phyloP scores from a whole-genome alignment of 1,284 basidiomycete genomes.

The Gastroboletus turbinatus region DNA sequence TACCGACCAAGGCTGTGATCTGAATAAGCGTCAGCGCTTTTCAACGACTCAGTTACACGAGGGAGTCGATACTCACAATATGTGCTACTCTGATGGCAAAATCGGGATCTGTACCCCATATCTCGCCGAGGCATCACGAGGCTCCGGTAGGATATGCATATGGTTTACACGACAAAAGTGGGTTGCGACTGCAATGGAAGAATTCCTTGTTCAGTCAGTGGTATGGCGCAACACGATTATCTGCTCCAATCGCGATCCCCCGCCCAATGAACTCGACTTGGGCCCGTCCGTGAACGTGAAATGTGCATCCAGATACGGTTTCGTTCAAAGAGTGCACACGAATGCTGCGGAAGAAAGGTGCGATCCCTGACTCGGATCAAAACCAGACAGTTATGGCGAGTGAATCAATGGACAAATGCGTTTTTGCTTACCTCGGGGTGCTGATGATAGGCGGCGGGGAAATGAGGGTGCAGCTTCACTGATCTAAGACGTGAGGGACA shows the following conservation, averaged over 20 bases:
- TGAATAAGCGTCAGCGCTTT: conserved; percentile 12
- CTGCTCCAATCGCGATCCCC: conserved; percentile 15
- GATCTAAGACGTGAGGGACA: conserved; percentile 13
- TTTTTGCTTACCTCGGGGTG: conserved; percentile 11
- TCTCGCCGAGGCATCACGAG: conserved; percentile 14
- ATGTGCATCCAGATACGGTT: conserved; percentile 8
- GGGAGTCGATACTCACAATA: conserved; percentile 6
- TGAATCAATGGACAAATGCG: conserved; percentile 6
- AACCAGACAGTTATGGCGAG: conserved; percentile 9
- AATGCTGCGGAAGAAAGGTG: conserved; percentile 15
- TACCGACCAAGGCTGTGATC: conserved; percentile 8
- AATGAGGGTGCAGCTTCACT: conserved; percentile 8
- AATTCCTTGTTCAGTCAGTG: conserved; percentile 6
- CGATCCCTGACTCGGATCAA: conserved; percentile 33
- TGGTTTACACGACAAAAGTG: conserved; percentile 12
- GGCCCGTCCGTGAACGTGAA: conserved; percentile 2
- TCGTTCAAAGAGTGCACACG: conserved; percentile 9
- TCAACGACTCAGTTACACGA: conserved; percentile 6
- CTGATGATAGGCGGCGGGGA: conserved; percentile 1
- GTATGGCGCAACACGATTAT: conserved; percentile 5
- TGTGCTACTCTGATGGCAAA: conserved; percentile 1
- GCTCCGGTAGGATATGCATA: conserved; percentile 4
- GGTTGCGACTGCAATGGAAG: conserved; percentile 19
- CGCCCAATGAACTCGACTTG: conserved; percentile 9
- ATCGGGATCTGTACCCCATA: conserved; percentile 25